Base-by-base conservation (phyloP, 2,329 filamentous ascomycete genomes). In the Thielaviopsis punctulata region DNA sequence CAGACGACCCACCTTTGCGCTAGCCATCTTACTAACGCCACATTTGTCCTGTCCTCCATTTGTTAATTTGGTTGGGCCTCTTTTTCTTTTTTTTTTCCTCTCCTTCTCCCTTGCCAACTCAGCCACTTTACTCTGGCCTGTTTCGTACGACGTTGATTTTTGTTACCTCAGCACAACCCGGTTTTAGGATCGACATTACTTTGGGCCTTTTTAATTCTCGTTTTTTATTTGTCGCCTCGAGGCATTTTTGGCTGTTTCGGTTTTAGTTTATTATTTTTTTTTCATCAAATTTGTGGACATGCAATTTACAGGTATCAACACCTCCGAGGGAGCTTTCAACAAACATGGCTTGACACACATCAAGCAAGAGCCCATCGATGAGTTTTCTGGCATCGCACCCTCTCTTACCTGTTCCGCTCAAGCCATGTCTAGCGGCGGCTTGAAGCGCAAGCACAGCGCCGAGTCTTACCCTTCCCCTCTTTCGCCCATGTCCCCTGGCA, bases 371-470 rank as follows among this genome's bases (percentile, higher is more conserved):
- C 52, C 52, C n/a, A 21, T 45, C 12, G 48, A 51, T 30, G 52
- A 54, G 13, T 9, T 54, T 24, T 24, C 53, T 18, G 49, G 30
- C n/a, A n/a, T n/a, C n/a, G 24, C 12, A 10, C 39, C n/a, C 49
- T 45, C 10, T 49, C 45, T 45, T 7, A 24, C 48, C 27, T 41
- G 39, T 48, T 48, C 45, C 15, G 43, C 19, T 36, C 41, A 15
- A 19, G 15, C 45, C 13, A 30, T 43, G 19, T 36, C 43, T 19
- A 36, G 43, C 25, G 21, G 41, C 9, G 49, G 49, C 23, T 19
- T 51, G 44, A 55, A 55, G 46, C 53, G 53, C 49, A 55, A 55
- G 39, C 53, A 55, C 30, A 51, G 46, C 43, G 50, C 52, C 10
- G 48, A 51, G 33, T 45, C 49, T 10, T 55, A 55, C 27, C 39